Evolutionary conservation across 2,329 filamentous ascomycete species (phyloP).

Genomic region (Triangularia setosa): DNA sequence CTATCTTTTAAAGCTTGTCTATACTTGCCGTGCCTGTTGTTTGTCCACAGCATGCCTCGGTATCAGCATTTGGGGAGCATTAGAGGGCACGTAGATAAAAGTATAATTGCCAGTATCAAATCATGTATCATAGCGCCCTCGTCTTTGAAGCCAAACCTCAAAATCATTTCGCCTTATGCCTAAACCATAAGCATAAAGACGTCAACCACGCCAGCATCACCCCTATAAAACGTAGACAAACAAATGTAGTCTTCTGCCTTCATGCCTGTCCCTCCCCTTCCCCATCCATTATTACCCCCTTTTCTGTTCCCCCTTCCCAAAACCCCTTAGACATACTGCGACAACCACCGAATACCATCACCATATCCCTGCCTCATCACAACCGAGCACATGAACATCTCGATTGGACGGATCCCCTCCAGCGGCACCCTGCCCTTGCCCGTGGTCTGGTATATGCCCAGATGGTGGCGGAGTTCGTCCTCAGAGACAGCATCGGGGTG

Average conservation of each 20-base stretch:
- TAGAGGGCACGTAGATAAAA: conserved; percentile 4
- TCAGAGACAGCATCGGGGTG: conserved; percentile 93
- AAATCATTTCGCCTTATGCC: background rate
- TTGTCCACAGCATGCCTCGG: too few species aligned
- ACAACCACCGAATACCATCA: conserved; percentile 86
- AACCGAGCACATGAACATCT: conserved; percentile 99
- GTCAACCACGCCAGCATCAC: background rate
- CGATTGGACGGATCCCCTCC: conserved; percentile 89
- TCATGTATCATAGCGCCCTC: conserved; percentile 23
- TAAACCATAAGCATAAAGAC: conserved; percentile 18
- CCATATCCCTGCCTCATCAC: conserved; percentile 97
- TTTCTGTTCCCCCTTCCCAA: background rate
- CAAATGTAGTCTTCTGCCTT: background rate
- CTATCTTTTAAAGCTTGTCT: too few species aligned
- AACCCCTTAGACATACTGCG: conserved; percentile 72
- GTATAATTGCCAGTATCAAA: conserved; percentile 24
- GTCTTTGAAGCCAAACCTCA: background rate
- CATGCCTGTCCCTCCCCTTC: background rate
- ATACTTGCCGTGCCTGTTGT: too few species aligned
- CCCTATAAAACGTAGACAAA: background rate
- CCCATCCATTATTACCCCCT: background rate
- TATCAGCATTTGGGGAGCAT: background rate
- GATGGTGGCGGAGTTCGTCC: conserved; percentile 86
- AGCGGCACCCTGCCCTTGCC: conserved; percentile 89
- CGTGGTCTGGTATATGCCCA: conserved; percentile 93